Evolutionary conservation across 2,329 filamentous ascomycete species (phyloP).

Genomic region (Erysiphe neolycopersici): DNA sequence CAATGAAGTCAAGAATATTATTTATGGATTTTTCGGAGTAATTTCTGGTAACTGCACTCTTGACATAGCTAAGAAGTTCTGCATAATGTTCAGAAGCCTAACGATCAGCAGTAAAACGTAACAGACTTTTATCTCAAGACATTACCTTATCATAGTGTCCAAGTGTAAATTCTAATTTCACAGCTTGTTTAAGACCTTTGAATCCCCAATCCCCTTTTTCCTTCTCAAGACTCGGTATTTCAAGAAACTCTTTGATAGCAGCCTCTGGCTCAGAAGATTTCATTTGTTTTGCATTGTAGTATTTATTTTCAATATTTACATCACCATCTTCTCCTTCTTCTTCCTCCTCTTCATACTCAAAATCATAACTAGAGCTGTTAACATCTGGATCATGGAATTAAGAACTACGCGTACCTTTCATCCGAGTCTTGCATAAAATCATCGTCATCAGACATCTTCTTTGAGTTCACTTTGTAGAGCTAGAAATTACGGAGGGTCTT

Average conservation of each 20-base stretch:
- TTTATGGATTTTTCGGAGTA: conserved; percentile 99
- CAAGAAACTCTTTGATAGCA: conserved; percentile 80
- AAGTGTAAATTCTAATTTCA: conserved; percentile 90
- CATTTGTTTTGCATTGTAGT: conserved; percentile 97
- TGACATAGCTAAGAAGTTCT: conserved; percentile 91
- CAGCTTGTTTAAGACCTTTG: conserved; percentile 92
- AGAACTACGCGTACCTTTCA: conserved; percentile 35
- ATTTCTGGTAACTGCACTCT: conserved; percentile 85
- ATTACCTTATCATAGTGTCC: conserved; percentile 56
- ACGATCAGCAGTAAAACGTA: background rate
- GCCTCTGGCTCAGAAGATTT: conserved; percentile 68
- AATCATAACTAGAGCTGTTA: conserved; percentile 43
- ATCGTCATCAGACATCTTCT: conserved; percentile 15
- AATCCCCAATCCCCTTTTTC: conserved; percentile 98
- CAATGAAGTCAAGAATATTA: conserved; percentile 95
- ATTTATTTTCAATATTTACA: conserved; percentile 96
- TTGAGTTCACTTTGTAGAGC: no score
- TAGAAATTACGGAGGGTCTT: no score
- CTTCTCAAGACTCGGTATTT: conserved; percentile 53
- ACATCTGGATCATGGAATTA: conserved; percentile 1
- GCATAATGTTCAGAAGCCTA: conserved; percentile 79
- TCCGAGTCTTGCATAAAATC: conserved; percentile 89
- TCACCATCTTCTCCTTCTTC: conserved; percentile 57
- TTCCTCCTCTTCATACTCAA: conserved; percentile 82
- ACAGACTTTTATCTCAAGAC: background rate